These are phyloP conservation scores for Candida rishiriensis DNA, from an alignment of 805 yeast genomes.

Conservation along the genomic window DNA sequence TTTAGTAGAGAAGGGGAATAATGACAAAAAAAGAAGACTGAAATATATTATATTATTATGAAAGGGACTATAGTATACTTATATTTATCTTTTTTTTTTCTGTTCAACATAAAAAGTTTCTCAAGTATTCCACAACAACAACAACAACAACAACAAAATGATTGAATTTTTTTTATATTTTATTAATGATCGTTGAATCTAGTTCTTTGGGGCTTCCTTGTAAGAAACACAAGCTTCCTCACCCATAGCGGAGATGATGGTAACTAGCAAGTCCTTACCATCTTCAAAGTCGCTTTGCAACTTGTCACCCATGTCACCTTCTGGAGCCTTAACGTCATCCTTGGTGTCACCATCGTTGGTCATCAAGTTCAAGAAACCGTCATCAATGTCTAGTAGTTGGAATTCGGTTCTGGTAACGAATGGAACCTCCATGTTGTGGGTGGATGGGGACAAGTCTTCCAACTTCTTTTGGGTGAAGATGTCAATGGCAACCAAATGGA, in stretches of 20 bases:
- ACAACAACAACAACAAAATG: background rate
- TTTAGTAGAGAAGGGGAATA: too few relatives aligned
- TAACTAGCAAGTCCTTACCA: slow-evolving; percentile 95
- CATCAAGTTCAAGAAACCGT: slow-evolving; percentile 96
- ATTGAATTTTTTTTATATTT: background rate
- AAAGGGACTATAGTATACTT: background rate
- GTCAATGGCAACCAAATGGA: slow-evolving; percentile 97
- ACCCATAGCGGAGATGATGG: slow-evolving; percentile 97
- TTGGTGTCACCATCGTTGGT: slow-evolving; percentile 96
- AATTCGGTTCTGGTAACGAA: slow-evolving; percentile 92
- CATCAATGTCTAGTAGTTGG: slow-evolving; percentile 97
- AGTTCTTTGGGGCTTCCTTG: slow-evolving; percentile 94
- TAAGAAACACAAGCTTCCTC: slow-evolving; percentile 98
- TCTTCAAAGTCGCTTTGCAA: slow-evolving; percentile 92
- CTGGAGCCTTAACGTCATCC: slow-evolving; percentile 98
- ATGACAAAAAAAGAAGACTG: too few relatives aligned
- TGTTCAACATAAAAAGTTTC: background rate
- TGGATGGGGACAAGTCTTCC: slow-evolving; percentile 99
- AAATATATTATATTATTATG: background rate
- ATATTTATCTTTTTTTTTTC: background rate
- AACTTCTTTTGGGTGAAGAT: slow-evolving; percentile 99
- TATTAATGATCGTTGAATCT: slow-evolving; percentile 12
- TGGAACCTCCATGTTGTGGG: slow-evolving; percentile 99
- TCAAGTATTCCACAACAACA: background rate
- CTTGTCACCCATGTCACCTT: slow-evolving; percentile 94